These are phyloP conservation scores for Cyathus striatus DNA, from an alignment of 768 basidiomycete species.

Conservation along the genomic window DNA sequence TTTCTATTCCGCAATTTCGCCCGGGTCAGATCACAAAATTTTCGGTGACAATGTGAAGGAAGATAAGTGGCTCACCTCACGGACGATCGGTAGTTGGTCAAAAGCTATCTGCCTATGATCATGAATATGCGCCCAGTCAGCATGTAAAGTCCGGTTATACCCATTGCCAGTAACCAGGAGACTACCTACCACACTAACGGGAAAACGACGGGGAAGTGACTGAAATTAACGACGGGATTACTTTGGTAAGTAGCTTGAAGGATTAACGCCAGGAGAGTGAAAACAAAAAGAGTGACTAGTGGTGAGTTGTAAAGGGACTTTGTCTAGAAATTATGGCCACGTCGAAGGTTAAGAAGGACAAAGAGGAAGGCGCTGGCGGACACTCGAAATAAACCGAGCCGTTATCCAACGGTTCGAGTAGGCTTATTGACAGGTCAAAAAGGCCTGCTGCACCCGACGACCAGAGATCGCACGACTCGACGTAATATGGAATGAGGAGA, in stretches of 20 bases:
- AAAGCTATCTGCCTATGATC: too few species aligned
- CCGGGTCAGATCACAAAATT: background rate
- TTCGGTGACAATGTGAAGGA: background rate
- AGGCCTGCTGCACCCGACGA: slow-evolving; percentile 28
- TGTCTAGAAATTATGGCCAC: slow-evolving; percentile 28
- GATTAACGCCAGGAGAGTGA: slow-evolving; percentile 14
- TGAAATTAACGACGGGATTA: slow-evolving; percentile 22
- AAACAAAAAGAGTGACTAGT: slow-evolving; percentile 44
- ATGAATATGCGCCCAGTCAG: too few species aligned
- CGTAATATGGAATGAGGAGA: slow-evolving; percentile 22
- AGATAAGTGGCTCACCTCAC: background rate
- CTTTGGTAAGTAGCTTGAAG: slow-evolving; percentile 21
- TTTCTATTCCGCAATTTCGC: background rate
- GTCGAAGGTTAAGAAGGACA: slow-evolving; percentile 23
- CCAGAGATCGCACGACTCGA: slow-evolving; percentile 17
- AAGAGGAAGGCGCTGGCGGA: slow-evolving; percentile 22
- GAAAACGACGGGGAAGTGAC: slow-evolving; percentile 7
- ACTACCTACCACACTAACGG: too few species aligned
- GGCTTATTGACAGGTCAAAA: slow-evolving; percentile 22
- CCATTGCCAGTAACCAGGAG: too few species aligned
- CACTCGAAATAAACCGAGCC: slow-evolving; percentile 56
- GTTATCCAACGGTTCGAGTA: slow-evolving; percentile 21
- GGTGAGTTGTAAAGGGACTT: slow-evolving; percentile 33
- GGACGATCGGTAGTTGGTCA: background rate
- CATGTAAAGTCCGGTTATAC: too few species aligned